Evolutionary conservation across 2,329 filamentous ascomycete genomes (phyloP).

Genomic region (Fusarium euwallaceae): DNA sequence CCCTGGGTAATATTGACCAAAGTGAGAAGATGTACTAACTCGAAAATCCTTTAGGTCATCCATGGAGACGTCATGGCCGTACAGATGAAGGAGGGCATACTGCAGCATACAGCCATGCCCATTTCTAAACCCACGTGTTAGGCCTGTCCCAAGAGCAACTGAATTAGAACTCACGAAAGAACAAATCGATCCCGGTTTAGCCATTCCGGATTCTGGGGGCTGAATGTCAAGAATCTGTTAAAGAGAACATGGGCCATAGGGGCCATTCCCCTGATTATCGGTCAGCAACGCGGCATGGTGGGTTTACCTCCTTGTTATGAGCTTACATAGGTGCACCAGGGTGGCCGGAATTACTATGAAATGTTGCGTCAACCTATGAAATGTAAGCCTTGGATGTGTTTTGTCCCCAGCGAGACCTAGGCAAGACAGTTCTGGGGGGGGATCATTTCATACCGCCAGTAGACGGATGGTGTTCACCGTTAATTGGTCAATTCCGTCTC

Average conservation of each 20-base stretch:
- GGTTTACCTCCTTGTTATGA: conserved; percentile 20
- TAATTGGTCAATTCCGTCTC: conserved; percentile 83
- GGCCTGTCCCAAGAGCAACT: background rate
- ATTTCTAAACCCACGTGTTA: conserved; percentile 71
- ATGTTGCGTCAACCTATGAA: conserved; percentile 93
- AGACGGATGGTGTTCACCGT: conserved; percentile 98
- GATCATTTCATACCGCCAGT: conserved; percentile 77
- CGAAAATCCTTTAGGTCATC: conserved; percentile 97
- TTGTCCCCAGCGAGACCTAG: too few species aligned
- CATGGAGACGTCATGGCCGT: conserved; percentile 87
- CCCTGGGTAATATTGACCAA: background rate
- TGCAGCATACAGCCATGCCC: conserved; percentile 99
- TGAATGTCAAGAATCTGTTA: conserved; percentile 99
- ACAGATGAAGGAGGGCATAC: conserved; percentile 97
- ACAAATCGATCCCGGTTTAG: conserved; percentile 98
- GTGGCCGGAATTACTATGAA: conserved; percentile 96
- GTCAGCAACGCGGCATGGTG: conserved; percentile 48
- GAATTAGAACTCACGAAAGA: conserved; percentile 84
- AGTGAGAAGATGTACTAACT: conserved; percentile 68
- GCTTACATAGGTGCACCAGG: conserved; percentile 95
- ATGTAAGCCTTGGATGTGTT: too few species aligned
- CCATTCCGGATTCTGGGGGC: conserved; percentile 99
- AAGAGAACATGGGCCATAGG: conserved; percentile 96
- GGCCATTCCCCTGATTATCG: conserved; percentile 77
- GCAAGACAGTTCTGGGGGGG: background rate